These are phyloP conservation scores for Melanopsichium pennsylvanicum DNA, from an alignment of 1,284 basidiomycete species.

Conservation along the genomic window DNA sequence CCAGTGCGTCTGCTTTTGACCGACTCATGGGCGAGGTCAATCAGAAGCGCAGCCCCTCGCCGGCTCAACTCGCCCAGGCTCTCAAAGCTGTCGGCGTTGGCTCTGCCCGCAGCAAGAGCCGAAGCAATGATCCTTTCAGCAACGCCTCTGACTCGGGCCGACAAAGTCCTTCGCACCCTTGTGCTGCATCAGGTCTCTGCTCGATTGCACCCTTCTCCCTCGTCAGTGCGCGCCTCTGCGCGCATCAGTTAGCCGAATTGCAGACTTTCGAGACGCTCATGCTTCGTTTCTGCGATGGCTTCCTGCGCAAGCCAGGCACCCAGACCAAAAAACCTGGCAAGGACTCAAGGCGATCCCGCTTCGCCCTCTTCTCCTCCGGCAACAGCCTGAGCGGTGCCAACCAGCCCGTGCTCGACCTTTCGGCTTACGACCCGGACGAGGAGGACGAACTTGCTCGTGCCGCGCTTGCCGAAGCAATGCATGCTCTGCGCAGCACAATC, in stretches of 20 bases:
- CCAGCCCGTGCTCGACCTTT: constrained; percentile 29
- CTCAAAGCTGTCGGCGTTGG: constrained; percentile 55
- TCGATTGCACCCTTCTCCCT: constrained; percentile 31
- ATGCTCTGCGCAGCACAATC: constrained; percentile 57
- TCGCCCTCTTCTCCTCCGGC: constrained; percentile 36
- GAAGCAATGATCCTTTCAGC: constrained; percentile 15
- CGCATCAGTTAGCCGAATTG: constrained; percentile 56
- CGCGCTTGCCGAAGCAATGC: constrained; percentile 60
- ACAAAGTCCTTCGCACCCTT: constrained; percentile 27
- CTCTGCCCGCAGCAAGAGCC: constrained; percentile 33
- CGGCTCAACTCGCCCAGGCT: constrained; percentile 50
- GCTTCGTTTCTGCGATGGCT: constrained; percentile 55
- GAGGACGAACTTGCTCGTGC: constrained; percentile 62
- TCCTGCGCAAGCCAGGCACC: constrained; percentile 43
- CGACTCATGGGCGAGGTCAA: constrained; percentile 41
- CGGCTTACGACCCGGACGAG: constrained; percentile 46
- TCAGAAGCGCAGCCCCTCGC: constrained; percentile 51
- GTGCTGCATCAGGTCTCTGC: constrained; percentile 9
- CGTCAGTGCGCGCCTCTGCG: constrained; percentile 50
- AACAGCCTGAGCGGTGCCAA: constrained; percentile 13
- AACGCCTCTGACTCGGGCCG: constrained; percentile 29
- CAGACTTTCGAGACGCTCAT: constrained; percentile 62
- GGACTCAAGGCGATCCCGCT: constrained; percentile 30
- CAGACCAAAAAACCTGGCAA: constrained; percentile 33
- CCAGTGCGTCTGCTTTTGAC: constrained; percentile 36